phyloP scores from a whole-genome alignment of 768 basidiomycete genomes.

The Termitomyces sp. region DNA sequence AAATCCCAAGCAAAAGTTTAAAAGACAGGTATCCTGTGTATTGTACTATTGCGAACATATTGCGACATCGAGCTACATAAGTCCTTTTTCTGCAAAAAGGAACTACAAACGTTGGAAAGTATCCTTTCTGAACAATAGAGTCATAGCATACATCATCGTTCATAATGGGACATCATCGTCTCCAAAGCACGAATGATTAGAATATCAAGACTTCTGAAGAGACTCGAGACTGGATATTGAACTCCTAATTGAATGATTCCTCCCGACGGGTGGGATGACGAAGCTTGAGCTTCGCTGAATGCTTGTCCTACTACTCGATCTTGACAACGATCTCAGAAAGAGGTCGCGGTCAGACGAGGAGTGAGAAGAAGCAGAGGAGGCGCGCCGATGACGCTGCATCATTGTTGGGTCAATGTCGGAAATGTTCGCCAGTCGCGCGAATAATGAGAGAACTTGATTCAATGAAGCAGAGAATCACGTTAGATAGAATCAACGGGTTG shows the following conservation, averaged over 20 bases:
- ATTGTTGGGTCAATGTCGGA: conserved; percentile 73
- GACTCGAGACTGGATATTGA: conserved; percentile 23
- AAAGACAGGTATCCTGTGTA: not conserved
- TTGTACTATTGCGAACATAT: not conserved
- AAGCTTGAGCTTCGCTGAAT: conserved; percentile 33
- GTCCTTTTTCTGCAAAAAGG: not conserved
- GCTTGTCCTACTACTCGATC: conserved; percentile 42
- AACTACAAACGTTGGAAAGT: not conserved
- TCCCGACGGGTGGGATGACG: conserved; percentile 29
- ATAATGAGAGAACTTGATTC: conserved; percentile 67
- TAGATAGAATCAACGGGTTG: not conserved
- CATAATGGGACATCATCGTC: not conserved
- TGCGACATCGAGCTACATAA: not conserved
- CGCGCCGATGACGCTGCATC: conserved; percentile 78
- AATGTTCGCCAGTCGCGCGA: conserved; percentile 73
- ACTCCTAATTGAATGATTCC: conserved; percentile 14
- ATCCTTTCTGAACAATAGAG: not conserved
- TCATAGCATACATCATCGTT: not conserved
- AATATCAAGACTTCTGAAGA: conserved; percentile 10
- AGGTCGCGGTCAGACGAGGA: conserved; percentile 44
- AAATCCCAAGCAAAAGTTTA: not conserved
- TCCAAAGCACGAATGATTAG: not conserved
- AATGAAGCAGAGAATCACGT: conserved; percentile 1
- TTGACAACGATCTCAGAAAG: conserved; percentile 38
- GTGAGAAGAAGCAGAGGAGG: conserved; percentile 68